phyloP scores from a whole-genome alignment of 805 yeast genomes.

The Kazachstania kunashirensis region DNA sequence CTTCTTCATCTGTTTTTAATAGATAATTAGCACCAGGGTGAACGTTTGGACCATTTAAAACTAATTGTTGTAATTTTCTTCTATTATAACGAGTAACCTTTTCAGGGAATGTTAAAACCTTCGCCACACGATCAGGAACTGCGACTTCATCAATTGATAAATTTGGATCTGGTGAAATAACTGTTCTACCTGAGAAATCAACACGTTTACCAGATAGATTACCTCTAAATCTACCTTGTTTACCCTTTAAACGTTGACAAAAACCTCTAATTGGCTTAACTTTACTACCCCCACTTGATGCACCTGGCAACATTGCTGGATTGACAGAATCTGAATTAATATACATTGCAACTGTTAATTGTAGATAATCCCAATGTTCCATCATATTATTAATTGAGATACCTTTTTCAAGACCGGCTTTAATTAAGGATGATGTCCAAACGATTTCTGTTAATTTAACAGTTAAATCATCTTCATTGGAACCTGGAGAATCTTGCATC shows the following conservation, averaged over 20 bases:
- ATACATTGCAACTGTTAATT: conserved; percentile 92
- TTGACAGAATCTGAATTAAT: conserved; percentile 91
- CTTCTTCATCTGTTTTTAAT: conserved; percentile 69
- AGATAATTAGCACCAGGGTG: conserved; percentile 98
- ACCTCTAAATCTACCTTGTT: conserved; percentile 98
- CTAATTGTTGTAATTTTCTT: conserved; percentile 61
- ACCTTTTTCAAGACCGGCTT: conserved; percentile 93
- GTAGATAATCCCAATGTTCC: conserved; percentile 99
- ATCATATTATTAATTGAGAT: conserved; percentile 83
- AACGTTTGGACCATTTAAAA: conserved; percentile 73
- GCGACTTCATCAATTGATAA: conserved; percentile 93
- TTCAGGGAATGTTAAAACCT: conserved; percentile 92
- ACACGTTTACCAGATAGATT: conserved; percentile 97
- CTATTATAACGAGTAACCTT: conserved; percentile 81
- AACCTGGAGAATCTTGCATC: conserved; percentile 80
- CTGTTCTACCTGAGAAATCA: conserved; percentile 96
- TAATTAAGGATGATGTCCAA: conserved; percentile 89
- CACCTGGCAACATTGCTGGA: conserved; percentile 67
- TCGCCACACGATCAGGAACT: conserved; percentile 94
- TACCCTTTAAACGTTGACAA: conserved; percentile 95
- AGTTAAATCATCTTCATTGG: conserved; percentile 95
- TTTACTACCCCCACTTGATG: conserved; percentile 41
- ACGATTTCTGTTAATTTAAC: conserved; percentile 93
- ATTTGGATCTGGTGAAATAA: conserved; percentile 97
- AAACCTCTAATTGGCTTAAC: conserved; percentile 81